Percentiles rank a stretch among this genome's conserved stretches.
Conservation (phyloP, 768 basidiomycete species). For the Suillus subaureus region DNA sequence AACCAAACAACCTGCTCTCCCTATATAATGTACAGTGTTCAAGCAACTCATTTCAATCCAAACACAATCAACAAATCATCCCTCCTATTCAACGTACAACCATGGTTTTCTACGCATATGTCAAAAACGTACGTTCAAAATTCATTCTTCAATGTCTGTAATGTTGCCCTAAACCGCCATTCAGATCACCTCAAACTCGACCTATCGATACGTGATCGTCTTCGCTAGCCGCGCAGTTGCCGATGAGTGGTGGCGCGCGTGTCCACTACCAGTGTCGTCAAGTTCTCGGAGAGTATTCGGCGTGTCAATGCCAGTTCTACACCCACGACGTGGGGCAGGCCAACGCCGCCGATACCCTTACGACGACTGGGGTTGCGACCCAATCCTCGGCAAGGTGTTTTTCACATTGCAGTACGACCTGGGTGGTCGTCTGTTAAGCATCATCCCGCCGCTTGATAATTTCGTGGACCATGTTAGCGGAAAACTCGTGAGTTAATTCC, state of each 20-base stretch:
- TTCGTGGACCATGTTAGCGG: background rate
- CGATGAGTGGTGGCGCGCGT: conserved; percentile 30
- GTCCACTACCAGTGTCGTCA: background rate
- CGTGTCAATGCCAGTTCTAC: background rate
- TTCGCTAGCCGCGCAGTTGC: conserved; percentile 25
- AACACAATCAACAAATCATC: too few species aligned
- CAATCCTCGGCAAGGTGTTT: background rate
- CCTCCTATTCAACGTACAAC: too few species aligned
- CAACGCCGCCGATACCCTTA: too few species aligned
- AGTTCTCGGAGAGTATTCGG: background rate
- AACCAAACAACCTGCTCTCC: too few species aligned
- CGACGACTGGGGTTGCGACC: background rate
- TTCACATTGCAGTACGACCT: background rate
- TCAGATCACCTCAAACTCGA: accelerated
- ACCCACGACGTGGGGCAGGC: background rate
- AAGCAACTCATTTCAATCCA: too few species aligned
- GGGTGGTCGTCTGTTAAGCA: background rate
- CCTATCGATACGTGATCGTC: conserved; percentile 21
- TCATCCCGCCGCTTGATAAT: background rate
- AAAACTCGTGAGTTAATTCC: background rate
- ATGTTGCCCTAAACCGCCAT: background rate
- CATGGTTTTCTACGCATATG: background rate
- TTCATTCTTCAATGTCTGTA: background rate
- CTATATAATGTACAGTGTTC: too few species aligned
- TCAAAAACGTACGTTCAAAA: background rate